Conservation (phyloP, 2,329 filamentous ascomycete species). For the Alternaria infectoria region DNA sequence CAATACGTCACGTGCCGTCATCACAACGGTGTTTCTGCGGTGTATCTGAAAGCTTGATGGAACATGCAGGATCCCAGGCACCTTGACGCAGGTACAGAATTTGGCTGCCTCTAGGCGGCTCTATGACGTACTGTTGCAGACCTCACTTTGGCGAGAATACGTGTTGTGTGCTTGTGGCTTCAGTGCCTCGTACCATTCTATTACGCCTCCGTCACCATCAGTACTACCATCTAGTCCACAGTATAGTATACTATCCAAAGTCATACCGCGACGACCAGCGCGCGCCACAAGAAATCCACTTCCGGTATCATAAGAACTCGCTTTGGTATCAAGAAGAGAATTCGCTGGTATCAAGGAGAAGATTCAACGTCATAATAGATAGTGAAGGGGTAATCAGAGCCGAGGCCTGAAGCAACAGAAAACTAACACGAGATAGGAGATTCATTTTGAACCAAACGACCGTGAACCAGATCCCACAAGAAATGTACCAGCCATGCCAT, state of each 20-base stretch:
- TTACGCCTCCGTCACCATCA: neutral
- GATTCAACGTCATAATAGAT: conserved; percentile 36
- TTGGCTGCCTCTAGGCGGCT: neutral
- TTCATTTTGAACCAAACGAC: conserved; percentile 31
- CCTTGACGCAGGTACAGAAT: conserved; percentile 5
- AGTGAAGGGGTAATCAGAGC: conserved; percentile 22
- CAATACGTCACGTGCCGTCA: conserved; percentile 6
- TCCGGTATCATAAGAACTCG: conserved; percentile 5
- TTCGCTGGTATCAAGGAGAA: conserved; percentile 20
- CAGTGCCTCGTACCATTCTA: neutral
- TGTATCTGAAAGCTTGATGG: conserved; percentile 3
- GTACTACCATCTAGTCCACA: neutral
- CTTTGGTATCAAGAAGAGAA: conserved; percentile 25
- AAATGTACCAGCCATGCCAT: conserved; percentile 33
- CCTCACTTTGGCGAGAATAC: neutral
- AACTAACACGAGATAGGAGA: conserved; percentile 30
- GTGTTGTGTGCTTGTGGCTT: neutral
- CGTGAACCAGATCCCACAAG: conserved; percentile 32
- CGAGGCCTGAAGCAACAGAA: conserved; percentile 16
- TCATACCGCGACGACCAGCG: neutral
- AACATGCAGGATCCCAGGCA: neutral
- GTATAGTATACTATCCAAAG: neutral
- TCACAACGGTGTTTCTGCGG: conserved; percentile 2
- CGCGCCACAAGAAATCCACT: neutral
- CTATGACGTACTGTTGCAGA: conserved; percentile 1